Evolutionary conservation across 2,329 filamentous ascomycete genomes (phyloP).

Genomic region (Falciphora oryzae): DNA sequence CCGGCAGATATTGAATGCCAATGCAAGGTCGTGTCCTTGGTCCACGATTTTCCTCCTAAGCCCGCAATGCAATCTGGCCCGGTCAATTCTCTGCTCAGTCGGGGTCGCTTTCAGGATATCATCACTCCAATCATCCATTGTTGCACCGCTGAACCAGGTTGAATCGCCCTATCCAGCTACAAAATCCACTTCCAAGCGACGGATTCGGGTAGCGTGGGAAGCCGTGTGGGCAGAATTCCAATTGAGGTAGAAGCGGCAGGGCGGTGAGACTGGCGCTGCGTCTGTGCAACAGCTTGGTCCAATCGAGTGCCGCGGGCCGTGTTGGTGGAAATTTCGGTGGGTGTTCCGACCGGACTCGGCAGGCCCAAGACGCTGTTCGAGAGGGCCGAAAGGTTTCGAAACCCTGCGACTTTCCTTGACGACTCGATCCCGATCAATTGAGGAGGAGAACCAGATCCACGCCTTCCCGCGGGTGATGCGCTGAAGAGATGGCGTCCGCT

Average conservation of each 20-base stretch:
- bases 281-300: too few species aligned
- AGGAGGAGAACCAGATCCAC: neutral
- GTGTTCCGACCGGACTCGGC: neutral
- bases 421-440: neutral
- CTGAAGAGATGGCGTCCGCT: conserved; percentile 6
- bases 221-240: neutral
- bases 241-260: neutral
- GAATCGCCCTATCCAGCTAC: neutral
- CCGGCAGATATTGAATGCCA: conserved; percentile 8
- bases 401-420: neutral
- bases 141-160: neutral
- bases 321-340: neutral
- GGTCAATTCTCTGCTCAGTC: conserved; percentile 4
- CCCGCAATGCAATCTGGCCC: neutral
- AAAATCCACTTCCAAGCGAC: neutral
- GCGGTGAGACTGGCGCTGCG: neutral
- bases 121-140: too few species aligned
- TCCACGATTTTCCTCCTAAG: neutral
- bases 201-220: neutral
- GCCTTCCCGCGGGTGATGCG: neutral
- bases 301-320: too few species aligned
- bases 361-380: neutral
- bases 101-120: neutral
- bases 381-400: neutral
- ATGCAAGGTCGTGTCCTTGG: neutral